These are phyloP conservation scores for Urochloa ruziziensis DNA, from an alignment of 176 grass and related monocot species.

Conservation along the genomic window DNA sequence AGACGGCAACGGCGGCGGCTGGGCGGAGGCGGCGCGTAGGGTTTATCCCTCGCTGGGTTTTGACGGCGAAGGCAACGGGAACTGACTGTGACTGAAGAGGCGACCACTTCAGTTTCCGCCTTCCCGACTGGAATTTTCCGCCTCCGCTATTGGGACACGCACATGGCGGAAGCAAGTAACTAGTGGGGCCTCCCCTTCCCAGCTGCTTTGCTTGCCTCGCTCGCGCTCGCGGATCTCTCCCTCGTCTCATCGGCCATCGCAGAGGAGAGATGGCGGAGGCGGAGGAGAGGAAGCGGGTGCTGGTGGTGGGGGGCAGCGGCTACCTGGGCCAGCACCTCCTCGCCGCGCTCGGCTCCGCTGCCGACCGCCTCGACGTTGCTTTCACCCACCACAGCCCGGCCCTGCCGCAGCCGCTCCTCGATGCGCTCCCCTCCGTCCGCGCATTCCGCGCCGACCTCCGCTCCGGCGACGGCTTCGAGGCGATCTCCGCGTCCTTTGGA, in stretches of 20 bases:
- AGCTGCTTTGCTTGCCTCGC: not conserved
- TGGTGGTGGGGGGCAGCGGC: constrained; percentile 84
- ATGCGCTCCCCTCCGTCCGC: constrained; percentile 51
- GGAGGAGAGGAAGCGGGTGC: constrained; percentile 45
- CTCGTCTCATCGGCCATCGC: not conserved
- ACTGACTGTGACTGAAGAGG: not conserved
- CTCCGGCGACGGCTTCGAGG: constrained; percentile 52
- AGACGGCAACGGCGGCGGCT: not conserved
- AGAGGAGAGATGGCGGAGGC: not conserved
- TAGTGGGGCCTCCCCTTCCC: not conserved
- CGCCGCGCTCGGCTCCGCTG: constrained; percentile 30
- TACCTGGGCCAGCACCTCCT: constrained; percentile 95
- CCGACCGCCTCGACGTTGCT: constrained; percentile 41
- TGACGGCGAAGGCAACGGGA: not conserved
- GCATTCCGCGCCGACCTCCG: constrained; percentile 70
- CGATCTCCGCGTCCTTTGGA: constrained; percentile 55
- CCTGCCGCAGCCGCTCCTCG: constrained; percentile 59
- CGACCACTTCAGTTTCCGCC: not conserved
- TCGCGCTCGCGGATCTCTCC: not conserved
- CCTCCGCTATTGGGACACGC: not conserved
- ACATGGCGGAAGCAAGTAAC: not conserved
- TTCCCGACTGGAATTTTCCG: not conserved
- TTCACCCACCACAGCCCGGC: constrained; percentile 72
- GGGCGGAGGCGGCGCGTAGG: not conserved
- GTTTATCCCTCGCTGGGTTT: not conserved